Evolutionary conservation across 352 stramenopile species (phyloP), one percentile per base, ranked within the genome.

Genomic region (Phytophthora cactorum): DNA sequence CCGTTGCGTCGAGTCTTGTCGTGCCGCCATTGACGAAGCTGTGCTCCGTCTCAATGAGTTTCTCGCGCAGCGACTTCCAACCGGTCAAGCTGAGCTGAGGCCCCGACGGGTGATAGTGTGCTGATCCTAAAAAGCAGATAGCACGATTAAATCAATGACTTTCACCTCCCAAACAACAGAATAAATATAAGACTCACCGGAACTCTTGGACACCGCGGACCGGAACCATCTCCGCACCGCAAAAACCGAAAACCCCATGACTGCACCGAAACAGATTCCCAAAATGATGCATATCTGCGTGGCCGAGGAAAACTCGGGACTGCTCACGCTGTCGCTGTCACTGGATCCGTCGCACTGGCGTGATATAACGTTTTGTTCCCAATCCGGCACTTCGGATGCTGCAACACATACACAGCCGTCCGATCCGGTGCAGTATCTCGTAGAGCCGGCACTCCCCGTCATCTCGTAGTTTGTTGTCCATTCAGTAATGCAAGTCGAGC

Each of bases 21-120:
- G 46, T 38, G 36, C 62, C 65, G 6, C 58, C 59, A 15, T 60
- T 44, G 27, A 77, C 61, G 41, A 74, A 72, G 6, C 25, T 38
- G 41, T 70, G 61, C 44, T 78, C 71, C 5, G 67, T 75, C 53
- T 81, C 61, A 31, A 86, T 86, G 47, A 90, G 77, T 43, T 79
- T 83, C 55, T 88, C 75, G 5, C 79, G 79, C 55, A 86, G 71
- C 4, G 72, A 79, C 41, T 74, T 82, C 81, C 81, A 90, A 2
- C 75, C 79, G 0, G 59, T 52, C 8, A 90, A 78, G 2, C 39
- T 75, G 7, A 90, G 71, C 41, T 65, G 68, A 4, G 70, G 61
- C 5, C 81, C 77, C 3, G 53, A 50, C n/a, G 50, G 39, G 9
- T 43, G 25, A 41, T 52, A 59, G 29, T 31, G 45, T 6, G 31